phyloP scores from a whole-genome alignment of 306 rosid species.

The Quillaja saponaria region DNA sequence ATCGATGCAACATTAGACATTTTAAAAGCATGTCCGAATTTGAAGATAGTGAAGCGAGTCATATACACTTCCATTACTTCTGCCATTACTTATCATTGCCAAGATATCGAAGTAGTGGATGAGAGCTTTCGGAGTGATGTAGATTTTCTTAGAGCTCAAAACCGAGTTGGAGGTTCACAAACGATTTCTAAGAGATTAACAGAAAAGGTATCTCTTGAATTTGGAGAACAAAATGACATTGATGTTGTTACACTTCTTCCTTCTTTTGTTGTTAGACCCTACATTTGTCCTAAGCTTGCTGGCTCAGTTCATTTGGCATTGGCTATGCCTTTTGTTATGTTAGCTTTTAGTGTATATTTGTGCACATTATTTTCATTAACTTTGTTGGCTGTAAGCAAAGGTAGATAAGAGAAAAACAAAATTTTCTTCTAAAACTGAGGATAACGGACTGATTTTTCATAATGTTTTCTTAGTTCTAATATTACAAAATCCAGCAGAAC shows the following conservation, averaged over 20 bases:
- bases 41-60: constrained; percentile 55
- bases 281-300: constrained; percentile 18
- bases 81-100: constrained; percentile 22
- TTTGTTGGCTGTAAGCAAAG: constrained; percentile 40
- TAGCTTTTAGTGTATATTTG: not conserved
- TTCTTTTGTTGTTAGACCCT: constrained; percentile 53
- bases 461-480: no score
- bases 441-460: no score
- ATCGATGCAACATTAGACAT: constrained; percentile 54
- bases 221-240: constrained; percentile 49
- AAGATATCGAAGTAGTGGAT: constrained; percentile 29
- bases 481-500: no score
- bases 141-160: constrained; percentile 27
- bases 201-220: constrained; percentile 58
- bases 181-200: constrained; percentile 54
- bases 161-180: constrained; percentile 35
- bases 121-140: constrained; percentile 62
- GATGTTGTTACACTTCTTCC: constrained; percentile 55
- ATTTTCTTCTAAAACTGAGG: no score
- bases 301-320: constrained; percentile 38
- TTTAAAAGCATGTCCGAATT: constrained; percentile 39
- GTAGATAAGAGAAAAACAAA: no score
- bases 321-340: constrained; percentile 44
- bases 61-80: constrained; percentile 63
- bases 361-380: not conserved